Base-by-base conservation (phyloP, 495 filamentous ascomycete species). In the Penicillium maclennaniae region DNA sequence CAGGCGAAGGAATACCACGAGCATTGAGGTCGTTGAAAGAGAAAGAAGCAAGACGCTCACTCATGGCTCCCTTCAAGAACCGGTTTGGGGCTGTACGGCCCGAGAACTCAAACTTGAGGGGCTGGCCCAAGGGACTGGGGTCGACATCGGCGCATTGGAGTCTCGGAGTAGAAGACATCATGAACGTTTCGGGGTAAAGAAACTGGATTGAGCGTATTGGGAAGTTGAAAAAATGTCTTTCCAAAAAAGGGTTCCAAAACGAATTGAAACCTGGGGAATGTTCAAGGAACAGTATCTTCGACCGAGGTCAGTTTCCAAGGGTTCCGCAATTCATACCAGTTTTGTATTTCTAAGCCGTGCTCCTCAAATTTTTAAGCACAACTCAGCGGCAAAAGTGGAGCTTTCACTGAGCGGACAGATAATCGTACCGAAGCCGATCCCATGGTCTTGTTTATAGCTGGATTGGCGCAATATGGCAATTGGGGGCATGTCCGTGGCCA, bases 31-130 rank as follows among this genome's bases (percentile, higher is more conserved):
- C 67, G 2, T 69, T 70, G 0, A 75, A 63, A 49, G 77, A 68
- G 78, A 80, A 87, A 7, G 80, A 80, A 0, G 83, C 75, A 23
- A 83, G 60, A 6, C 71, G 69, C 56, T 87, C 84, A 5, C 81
- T 81, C 79, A 84, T 85, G 31, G 84, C 81, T 25, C 73, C 79
- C 65, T 87, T 87, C 57, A 87, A 61, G 56, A 84, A 79, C 28
- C 83, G 73, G 63, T 87, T 88, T 25, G 69, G 65, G 1, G 80
- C 79, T 10, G 75, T 74, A 45, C 70, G 72, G 45, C 74, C 72
- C 43, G 79, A 79, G 73, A 85, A 87, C 36, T 72, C 58, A 55
- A 86, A 83, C 16, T 74, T 53, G 10, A 87, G 70, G 4, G 82
- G 79, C 50, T 80, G 55, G 16, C 72, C 81, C 25, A 88, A 69